phyloP scores from a whole-genome alignment of 495 filamentous ascomycete species.

The Rhypophila decipiens region DNA sequence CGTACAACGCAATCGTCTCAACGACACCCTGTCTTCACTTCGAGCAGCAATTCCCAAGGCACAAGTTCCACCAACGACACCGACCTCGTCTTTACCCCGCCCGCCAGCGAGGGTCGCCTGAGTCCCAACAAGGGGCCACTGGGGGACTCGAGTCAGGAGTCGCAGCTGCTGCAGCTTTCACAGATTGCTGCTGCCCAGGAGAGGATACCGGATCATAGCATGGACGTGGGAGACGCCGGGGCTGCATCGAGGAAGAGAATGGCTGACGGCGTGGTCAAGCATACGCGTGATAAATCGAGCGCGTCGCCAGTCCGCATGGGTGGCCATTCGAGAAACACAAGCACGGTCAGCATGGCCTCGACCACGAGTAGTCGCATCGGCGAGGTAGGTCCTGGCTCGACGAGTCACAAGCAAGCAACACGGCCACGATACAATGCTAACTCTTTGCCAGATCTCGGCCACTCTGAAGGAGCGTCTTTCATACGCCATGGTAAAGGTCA shows the following conservation, averaged over 20 bases:
- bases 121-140: conserved; percentile 29
- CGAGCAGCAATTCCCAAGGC: conserved; percentile 37
- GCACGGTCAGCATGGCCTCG: conserved; percentile 50
- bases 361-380: conserved; percentile 58
- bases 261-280: conserved; percentile 58
- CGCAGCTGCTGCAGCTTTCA: conserved; percentile 46
- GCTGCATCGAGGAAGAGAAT: conserved; percentile 51
- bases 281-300: conserved; percentile 31
- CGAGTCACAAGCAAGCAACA: not conserved
- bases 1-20: conserved; percentile 5
- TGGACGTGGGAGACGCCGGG: conserved; percentile 16
- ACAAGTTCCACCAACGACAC: conserved; percentile 35
- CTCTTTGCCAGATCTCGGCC: conserved; percentile 55
- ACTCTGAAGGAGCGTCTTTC: conserved; percentile 73
- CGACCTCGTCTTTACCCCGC: conserved; percentile 41
- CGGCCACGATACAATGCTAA: too few relatives aligned
- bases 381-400: conserved; percentile 51
- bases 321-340: conserved; percentile 64
- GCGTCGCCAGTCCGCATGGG: conserved; percentile 29
- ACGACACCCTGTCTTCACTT: conserved; percentile 22
- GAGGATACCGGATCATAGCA: conserved; percentile 30
- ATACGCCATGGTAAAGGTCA: conserved; percentile 85
- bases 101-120: conserved; percentile 36
- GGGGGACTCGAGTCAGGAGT: conserved; percentile 38
- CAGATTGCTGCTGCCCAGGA: conserved; percentile 47